Conservation (phyloP, 352 stramenopile genomes). For the Phytophthora ramorum region DNA sequence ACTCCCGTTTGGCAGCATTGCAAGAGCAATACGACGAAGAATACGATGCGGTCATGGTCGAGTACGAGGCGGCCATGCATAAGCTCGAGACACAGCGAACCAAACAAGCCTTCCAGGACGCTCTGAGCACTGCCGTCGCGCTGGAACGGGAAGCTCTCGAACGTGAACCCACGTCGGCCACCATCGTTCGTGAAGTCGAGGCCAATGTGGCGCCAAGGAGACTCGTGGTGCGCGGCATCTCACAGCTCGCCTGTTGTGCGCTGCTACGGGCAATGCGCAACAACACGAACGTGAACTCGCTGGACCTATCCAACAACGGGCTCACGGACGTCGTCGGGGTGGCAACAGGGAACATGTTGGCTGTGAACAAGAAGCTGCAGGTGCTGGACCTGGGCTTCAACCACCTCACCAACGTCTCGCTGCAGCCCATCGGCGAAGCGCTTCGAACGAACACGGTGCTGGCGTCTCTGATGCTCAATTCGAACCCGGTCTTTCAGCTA, state of each 20-base stretch:
- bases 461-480: constrained; percentile 64
- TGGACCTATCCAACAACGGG: constrained; percentile 71
- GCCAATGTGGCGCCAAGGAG: constrained; percentile 54
- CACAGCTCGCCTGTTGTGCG: constrained; percentile 58
- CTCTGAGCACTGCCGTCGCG: constrained; percentile 41
- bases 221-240: constrained; percentile 58
- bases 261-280: constrained; percentile 61
- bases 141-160: constrained; percentile 52
- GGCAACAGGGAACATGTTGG: constrained; percentile 60
- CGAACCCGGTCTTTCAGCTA: constrained; percentile 53
- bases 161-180: constrained; percentile 51
- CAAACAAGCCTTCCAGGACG: constrained; percentile 54
- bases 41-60: constrained; percentile 42
- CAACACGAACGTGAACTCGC: constrained; percentile 60
- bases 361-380: constrained; percentile 57
- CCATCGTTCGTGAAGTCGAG: constrained; percentile 61
- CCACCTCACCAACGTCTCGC: constrained; percentile 44
- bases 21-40: constrained; percentile 75
- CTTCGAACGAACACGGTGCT: constrained; percentile 57
- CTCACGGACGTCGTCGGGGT: constrained; percentile 52
- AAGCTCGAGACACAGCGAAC: constrained; percentile 51
- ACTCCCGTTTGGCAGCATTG: constrained; percentile 48
- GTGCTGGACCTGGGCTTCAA: constrained; percentile 71
- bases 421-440: constrained; percentile 46
- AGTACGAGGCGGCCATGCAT: constrained; percentile 50